Evolutionary conservation across 1,284 basidiomycete species (phyloP), one percentile per base, ranked within the genome.

Genomic region (Sporisorium iseilematis-ciliati): DNA sequence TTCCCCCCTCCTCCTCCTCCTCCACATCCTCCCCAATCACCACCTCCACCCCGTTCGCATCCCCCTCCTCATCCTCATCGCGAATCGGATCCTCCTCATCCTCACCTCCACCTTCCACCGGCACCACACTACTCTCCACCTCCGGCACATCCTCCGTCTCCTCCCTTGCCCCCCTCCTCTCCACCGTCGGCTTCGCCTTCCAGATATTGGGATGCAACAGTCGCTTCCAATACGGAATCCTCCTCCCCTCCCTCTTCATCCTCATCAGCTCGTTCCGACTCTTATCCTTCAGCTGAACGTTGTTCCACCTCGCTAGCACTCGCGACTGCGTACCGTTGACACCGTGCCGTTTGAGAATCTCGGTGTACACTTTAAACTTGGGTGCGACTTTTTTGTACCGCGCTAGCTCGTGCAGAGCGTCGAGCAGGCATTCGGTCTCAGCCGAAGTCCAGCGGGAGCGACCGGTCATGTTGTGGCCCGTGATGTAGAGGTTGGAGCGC

Each of bases 261-360:
- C 77, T 50, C 7, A 68, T 55, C 42, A 80, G 48, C 59, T 79
- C 75, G 49, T 78, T 76, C n/a, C 78, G 42, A 25, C 65, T 67
- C 73, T 81, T 81, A 43, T 81, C 79, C 52, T 81, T 80, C 51
- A 81, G 52, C 61, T 81, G 79, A 45, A 81, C 73, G 38, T 81
- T 80, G 66, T 81, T 81, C 67, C 78, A 71, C 26, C 64, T 33
- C 10, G 58, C 65, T 57, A 81, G 43, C 38, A 45, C 35, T 4
- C 16, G 41, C 23, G 54, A 59, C 23, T 57, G 49, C 16, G 53
- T 65, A 16, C 79, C 79, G 7, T 49, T 14, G 3, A 53, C 45
- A 7, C 79, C 79, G 43, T 81, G 77, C 4, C 60, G 51, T 35
- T 64, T 42, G 14, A 81, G 62, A 16, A 81, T 59, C 43, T 68